A percentile compares a stretch with the other conserved stretches of the same genome.
phyloP scores from a whole-genome alignment of 2,329 filamentous ascomycete genomes.

The Claviceps cyperi region DNA sequence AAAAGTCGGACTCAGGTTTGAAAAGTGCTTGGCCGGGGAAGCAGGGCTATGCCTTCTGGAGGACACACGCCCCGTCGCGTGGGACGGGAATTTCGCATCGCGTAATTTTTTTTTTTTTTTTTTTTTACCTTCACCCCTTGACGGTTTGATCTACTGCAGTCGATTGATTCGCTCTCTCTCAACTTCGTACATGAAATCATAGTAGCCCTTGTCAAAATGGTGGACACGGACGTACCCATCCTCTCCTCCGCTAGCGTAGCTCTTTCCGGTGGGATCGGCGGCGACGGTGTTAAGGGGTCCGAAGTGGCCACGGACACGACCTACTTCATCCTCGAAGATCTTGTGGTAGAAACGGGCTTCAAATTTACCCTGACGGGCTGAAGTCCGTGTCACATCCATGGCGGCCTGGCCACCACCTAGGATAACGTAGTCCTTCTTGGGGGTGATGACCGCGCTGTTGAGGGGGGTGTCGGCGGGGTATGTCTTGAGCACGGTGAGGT shows the following conservation, averaged over 20 bases:
- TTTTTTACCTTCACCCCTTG: not conserved
- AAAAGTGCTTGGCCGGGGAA: no score
- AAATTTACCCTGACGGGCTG: conserved; percentile 93
- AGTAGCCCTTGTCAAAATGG: conserved; percentile 97
- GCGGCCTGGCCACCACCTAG: conserved; percentile 95
- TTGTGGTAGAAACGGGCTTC: conserved; percentile 99
- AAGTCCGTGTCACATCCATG: conserved; percentile 96
- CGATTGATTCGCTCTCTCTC: conserved; percentile 62
- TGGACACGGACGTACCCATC: conserved; percentile 97
- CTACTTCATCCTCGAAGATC: conserved; percentile 97
- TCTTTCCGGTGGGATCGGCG: conserved; percentile 77
- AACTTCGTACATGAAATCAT: conserved; percentile 97
- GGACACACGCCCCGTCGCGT: no score
- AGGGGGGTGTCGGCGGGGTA: conserved; percentile 86
- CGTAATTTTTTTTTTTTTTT: not conserved
- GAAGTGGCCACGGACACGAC: conserved; percentile 92
- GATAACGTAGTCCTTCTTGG: conserved; percentile 95
- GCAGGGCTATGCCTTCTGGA: no score
- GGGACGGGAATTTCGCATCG: no score
- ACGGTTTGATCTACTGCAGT: conserved; percentile 16
- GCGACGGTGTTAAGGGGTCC: conserved; percentile 94
- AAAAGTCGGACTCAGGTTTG: no score
- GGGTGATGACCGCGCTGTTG: conserved; percentile 87
- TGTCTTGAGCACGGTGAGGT: conserved; percentile 85
- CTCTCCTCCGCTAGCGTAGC: conserved; percentile 91